phyloP scores from a whole-genome alignment of 148 eudicot species.

The Tetragonia tetragonoides region DNA sequence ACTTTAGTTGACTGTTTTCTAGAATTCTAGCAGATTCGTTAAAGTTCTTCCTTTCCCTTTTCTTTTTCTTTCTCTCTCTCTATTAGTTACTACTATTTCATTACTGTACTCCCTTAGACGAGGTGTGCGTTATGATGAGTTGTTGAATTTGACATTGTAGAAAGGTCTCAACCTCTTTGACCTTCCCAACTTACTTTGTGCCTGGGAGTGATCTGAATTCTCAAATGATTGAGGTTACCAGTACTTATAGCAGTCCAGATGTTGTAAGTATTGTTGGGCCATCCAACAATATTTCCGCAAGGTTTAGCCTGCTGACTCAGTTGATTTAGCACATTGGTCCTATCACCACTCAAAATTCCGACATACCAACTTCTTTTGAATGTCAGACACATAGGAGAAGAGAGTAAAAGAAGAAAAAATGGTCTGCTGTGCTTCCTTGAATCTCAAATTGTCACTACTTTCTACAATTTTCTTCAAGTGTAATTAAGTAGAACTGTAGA shows the following conservation, averaged over 20 bases:
- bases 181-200: too few species aligned
- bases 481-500: not conserved
- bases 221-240: too few species aligned
- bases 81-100: too few species aligned
- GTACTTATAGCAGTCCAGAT: too few species aligned
- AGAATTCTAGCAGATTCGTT: not conserved
- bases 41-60: not conserved
- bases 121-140: not conserved
- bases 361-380: not conserved
- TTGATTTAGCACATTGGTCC: not conserved
- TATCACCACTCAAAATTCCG: not conserved
- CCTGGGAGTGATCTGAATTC: too few species aligned
- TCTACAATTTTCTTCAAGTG: not conserved
- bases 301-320: not conserved
- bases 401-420: not conserved
- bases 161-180: too few species aligned
- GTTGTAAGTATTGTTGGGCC: too few species aligned
- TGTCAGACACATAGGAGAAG: too few species aligned
- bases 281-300: not conserved
- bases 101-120: not conserved
- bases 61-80: too few species aligned
- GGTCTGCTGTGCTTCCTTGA: not conserved
- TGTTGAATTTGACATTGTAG: too few species aligned
- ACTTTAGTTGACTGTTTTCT: not conserved
- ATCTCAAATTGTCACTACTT: not conserved